Percentiles rank a stretch among this genome's conserved stretches.
Evolutionary conservation across 805 yeast species (phyloP).

Genomic region (Saccharomycopsis oosterbeekiorum): DNA sequence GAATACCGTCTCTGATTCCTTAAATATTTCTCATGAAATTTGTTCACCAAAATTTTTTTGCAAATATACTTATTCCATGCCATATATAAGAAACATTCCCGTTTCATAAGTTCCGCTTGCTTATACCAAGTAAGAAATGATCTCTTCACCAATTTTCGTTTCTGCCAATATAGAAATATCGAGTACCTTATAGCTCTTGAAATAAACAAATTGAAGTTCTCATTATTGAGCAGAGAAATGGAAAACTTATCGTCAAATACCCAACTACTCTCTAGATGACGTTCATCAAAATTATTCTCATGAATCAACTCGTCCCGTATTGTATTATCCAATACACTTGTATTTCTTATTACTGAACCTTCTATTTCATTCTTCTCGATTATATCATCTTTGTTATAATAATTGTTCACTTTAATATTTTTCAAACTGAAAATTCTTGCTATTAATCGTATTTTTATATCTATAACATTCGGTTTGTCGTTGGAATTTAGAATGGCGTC

Average conservation of each 20-base stretch:
- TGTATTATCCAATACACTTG: not conserved
- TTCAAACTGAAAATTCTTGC: slow-evolving; percentile 16
- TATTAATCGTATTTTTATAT: slow-evolving; percentile 11
- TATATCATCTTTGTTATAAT: slow-evolving; percentile 4
- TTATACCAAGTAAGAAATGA: slow-evolving; percentile 8
- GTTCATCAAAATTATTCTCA: slow-evolving; percentile 2
- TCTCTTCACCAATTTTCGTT: slow-evolving; percentile 5
- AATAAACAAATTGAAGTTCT: slow-evolving; percentile 14
- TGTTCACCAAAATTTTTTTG: slow-evolving; percentile 9
- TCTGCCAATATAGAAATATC: slow-evolving; percentile 15
- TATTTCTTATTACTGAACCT: not conserved
- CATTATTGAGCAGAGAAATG: slow-evolving; percentile 6
- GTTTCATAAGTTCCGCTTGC: not conserved
- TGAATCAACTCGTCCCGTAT: not conserved
- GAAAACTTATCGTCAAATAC: slow-evolving; percentile 4
- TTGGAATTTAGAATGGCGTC: not conserved
- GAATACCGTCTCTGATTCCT: not conserved
- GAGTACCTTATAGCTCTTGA: slow-evolving; percentile 17
- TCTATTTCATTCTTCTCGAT: slow-evolving; percentile 3
- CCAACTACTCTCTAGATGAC: slow-evolving; percentile 12
- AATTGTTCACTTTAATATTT: slow-evolving; percentile 3
- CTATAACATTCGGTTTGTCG: not conserved
- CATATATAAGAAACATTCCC: not conserved
- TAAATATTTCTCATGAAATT: slow-evolving; percentile 1
- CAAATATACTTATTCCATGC: slow-evolving; percentile 9